Base-by-base conservation (phyloP, 1,139 yeast species). In the Magnusiomyces magnusii region DNA sequence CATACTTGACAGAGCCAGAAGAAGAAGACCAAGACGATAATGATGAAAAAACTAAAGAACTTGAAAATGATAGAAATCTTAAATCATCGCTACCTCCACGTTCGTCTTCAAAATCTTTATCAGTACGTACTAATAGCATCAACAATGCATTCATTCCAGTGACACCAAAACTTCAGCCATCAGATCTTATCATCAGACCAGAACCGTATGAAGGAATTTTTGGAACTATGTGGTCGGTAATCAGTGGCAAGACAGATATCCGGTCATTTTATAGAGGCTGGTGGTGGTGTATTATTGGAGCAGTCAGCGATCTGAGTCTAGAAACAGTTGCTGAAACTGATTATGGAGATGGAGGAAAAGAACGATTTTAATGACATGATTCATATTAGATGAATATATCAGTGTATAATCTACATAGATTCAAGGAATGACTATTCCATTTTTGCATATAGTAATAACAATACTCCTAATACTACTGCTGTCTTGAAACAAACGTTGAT, bases 301-400 rank as follows among this genome's bases (percentile, higher is more conserved):
- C 88, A 13, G 72, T 88, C 58, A 93, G 96, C 24, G 86, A 85
- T 61, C 91, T 96, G 87, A 93, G 96, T 3, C 82, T 90, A 64
- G 81, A 82, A 56, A 78, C 89, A 21, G 39, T 59, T 2, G 61
- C 50, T 15, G 23, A 53, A 54, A 80, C 80, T 63, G 82, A 80
- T 60, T 72, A 72, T 69, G 83, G 73, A 69, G 84, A 71, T 64
- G 78, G 66, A 70, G 78, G 64, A 25, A 63, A 67, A 57, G 72
- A 69, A 61, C 63, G 67, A 51, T 69, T 69, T 54, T 69, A 58
- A 59, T 9, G 19, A 39, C 7, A 31, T 7, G 36, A 31, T 31
- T 31, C 36, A 31, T n/a, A n/a, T n/a, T n/a, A 31, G 36, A 31
- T 13, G 36, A 31, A 7, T 31, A 13, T 7, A 7, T 31, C 36